Conservation (phyloP, 2,329 filamentous ascomycete species). For the Trichoderma sp. region DNA sequence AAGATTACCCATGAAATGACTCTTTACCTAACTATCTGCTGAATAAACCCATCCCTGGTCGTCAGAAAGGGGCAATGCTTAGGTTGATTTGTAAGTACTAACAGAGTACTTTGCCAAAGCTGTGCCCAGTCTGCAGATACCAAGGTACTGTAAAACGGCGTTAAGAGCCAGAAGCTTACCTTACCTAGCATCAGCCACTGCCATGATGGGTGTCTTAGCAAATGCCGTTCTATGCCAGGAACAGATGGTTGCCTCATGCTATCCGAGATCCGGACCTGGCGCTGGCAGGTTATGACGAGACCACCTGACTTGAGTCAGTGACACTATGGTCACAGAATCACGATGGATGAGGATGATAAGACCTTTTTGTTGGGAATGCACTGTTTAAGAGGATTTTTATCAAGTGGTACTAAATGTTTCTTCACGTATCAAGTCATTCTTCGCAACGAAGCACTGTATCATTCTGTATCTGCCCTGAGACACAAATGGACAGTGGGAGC, state of each 20-base stretch:
- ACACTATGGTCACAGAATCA: slow-evolving; percentile 27
- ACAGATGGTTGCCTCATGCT: neutral
- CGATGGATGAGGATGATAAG: neutral
- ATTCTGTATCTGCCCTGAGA: slow-evolving; percentile 4
- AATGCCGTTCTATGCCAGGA: slow-evolving; percentile 6
- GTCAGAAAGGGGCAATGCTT: neutral
- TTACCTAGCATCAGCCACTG: slow-evolving; percentile 8
- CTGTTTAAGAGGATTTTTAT: neutral
- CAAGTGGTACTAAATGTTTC: neutral
- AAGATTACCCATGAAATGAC: neutral
- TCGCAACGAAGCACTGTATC: neutral
- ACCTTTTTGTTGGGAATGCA: slow-evolving; percentile 6
- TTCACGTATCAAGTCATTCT: neutral
- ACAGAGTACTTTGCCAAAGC: neutral
- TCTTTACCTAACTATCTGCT: neutral
- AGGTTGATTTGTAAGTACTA: neutral
- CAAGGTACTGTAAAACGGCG: neutral
- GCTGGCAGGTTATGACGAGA: slow-evolving; percentile 9
- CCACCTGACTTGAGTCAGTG: slow-evolving; percentile 27
- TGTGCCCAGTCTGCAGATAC: neutral
- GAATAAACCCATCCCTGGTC: neutral
- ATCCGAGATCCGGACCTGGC: slow-evolving; percentile 8
- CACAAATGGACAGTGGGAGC: neutral
- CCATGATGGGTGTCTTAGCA: neutral
- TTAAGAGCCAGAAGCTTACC: neutral